Evolutionary conservation across 179 eudicot species (phyloP).

Genomic region (Vitellaria paradoxa): DNA sequence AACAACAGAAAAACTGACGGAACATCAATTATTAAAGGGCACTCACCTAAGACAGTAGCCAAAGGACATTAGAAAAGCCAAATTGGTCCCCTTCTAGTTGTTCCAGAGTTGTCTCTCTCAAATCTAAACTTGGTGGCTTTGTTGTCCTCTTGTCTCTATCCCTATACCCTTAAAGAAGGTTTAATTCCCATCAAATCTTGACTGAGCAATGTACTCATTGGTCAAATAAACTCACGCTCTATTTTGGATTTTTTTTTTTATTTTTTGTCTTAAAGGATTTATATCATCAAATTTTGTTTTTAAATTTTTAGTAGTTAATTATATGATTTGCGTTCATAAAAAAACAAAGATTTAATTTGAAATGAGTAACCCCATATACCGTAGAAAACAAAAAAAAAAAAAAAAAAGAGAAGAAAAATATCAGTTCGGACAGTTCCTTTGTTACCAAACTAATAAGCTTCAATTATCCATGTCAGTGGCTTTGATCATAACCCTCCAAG

Average conservation of each 20-base stretch:
- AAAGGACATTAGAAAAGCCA: slow-evolving; percentile 38
- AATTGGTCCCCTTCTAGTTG: slow-evolving; percentile 37
- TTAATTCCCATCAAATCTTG: slow-evolving; percentile 22
- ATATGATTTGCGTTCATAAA: no score
- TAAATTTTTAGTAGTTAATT: no score
- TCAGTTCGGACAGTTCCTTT: no score
- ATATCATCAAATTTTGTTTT: no score
- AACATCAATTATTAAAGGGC: background rate
- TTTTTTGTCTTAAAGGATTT: no score
- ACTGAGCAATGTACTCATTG: slow-evolving; percentile 24
- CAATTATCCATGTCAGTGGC: slow-evolving; percentile 41
- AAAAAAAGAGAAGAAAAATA: no score
- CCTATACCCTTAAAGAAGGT: slow-evolving; percentile 42
- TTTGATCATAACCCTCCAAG: slow-evolving; percentile 57
- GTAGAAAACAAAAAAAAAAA: no score
- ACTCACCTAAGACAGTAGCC: slow-evolving; percentile 29
- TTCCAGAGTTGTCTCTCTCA: slow-evolving; percentile 24
- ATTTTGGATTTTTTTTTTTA: no score
- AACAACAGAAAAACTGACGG: background rate
- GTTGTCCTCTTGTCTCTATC: slow-evolving; percentile 40
- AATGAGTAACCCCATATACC: no score
- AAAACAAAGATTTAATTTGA: no score
- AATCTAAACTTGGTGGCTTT: slow-evolving; percentile 36
- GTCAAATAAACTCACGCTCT: slow-evolving; percentile 37
- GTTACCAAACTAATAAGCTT: no score